Conservation (phyloP, 169 alveolate species). For the Plasmodium sp. region DNA sequence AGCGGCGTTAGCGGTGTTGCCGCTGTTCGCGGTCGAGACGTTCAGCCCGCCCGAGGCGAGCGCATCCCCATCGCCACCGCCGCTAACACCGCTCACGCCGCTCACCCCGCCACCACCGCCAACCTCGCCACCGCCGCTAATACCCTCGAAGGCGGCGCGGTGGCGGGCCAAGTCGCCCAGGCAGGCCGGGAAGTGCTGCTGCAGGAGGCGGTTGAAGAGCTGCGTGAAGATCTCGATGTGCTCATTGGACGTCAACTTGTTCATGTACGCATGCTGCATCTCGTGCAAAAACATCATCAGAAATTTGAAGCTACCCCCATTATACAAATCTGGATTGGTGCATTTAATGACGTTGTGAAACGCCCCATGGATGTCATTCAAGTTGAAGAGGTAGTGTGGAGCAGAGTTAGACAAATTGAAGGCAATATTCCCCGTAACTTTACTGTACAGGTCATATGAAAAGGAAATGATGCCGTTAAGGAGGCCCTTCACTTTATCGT, state of each 20-base stretch:
- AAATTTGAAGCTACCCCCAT: constrained; percentile 32
- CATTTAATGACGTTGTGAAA: constrained; percentile 57
- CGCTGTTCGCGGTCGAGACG: constrained; percentile 8
- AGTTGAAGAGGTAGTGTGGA: constrained; percentile 93
- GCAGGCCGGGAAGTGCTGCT: constrained; percentile 39
- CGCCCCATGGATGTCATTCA: constrained; percentile 87
- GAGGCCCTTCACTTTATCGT: constrained; percentile 83
- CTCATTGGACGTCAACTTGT: constrained; percentile 46
- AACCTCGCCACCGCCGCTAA: no score
- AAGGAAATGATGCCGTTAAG: constrained; percentile 89
- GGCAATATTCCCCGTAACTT: constrained; percentile 73
- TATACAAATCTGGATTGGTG: constrained; percentile 62
- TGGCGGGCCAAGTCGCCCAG: constrained; percentile 87
- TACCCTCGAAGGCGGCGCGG: constrained; percentile 83
- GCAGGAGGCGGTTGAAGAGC: constrained; percentile 29
- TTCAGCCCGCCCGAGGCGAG: constrained; percentile 77
- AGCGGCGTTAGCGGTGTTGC: background rate
- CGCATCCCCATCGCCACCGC: background rate
- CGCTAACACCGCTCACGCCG: background rate
- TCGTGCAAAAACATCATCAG: constrained; percentile 68
- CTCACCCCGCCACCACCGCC: background rate
- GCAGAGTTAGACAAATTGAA: constrained; percentile 86
- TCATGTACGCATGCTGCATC: constrained; percentile 56
- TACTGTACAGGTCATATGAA: constrained; percentile 87
- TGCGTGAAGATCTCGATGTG: constrained; percentile 55